Base-by-base conservation (phyloP, 331 rosid genomes). In the Arachis monticola region DNA sequence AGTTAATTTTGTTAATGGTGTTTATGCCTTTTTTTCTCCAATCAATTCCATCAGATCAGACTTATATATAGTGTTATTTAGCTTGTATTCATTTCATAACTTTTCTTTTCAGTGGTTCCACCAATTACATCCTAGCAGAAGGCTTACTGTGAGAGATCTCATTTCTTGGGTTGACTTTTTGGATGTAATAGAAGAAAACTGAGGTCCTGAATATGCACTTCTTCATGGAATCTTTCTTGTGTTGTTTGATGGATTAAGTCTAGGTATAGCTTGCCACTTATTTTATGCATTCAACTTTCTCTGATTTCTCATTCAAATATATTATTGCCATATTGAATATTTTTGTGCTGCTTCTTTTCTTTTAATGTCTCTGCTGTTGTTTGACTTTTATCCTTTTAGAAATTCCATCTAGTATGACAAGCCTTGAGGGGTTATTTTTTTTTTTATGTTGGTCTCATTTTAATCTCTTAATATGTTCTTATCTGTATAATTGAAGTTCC, bases 31-130 rank as follows among this genome's bases (percentile, higher is more conserved):
- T 17, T 17, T 17, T 17, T 17, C 22, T 17, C 22, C 17, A 47
- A 5, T 5, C 55, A 11, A 48, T 17, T 59, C 69, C 17, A 67
- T 14, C 44, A 60, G 5, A 8, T 73, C 22, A 17, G 22, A 17
- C 22, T 30, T 70, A 1, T 51, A 12, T 52, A 27, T 46, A 8
- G n/a, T 64, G 27, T 70, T 58, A 42, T 64, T 69, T 13, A 80
- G 52, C 77, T 70, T 68, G 31, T 50, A n/a, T 48, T 45, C 41
- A 72, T 56, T 67, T 5, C 27, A 60, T 77, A 17, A 17, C 31
- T 56, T 7, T 78, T 57, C 55, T 51, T 55, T 71, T 12, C 90
- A 93, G 98, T 88, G 97, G 99, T 92, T 90, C 86, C 86, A 87
- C 79, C 80, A 81, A 17, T 17, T 17, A 17, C 22, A 17, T 17